Conservation (phyloP, 768 basidiomycete species). For the Tricholomella constricta region DNA sequence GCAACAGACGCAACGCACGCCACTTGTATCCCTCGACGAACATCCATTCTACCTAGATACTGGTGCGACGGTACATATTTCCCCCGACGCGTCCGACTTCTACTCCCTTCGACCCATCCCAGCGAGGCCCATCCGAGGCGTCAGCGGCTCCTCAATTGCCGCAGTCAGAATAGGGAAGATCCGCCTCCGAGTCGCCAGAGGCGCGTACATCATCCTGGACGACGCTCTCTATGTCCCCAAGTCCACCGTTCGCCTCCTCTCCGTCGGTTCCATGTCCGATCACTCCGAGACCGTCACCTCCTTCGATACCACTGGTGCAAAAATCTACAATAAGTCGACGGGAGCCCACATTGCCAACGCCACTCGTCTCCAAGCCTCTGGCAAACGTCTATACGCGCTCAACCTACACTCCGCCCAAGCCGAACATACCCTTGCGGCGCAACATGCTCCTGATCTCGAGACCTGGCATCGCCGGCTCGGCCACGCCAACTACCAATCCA, state of each 20-base stretch:
- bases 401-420: not conserved
- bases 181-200: not conserved
- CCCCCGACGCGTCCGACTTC: constrained; percentile 26
- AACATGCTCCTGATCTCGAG: not conserved
- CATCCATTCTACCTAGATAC: constrained; percentile 25
- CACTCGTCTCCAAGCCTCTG: not conserved
- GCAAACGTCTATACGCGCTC: constrained; percentile 1
- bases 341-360: not conserved
- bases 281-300: no score
- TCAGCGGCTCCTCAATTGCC: constrained; percentile 6
- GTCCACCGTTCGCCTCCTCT: not conserved
- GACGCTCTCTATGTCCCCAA: not conserved
- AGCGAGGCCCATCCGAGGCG: constrained; percentile 23
- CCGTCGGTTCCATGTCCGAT: not conserved
- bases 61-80: constrained; percentile 26
- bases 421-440: not conserved
- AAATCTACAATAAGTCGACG: no score
- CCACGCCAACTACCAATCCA: constrained; percentile 5
- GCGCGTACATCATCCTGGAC: not conserved
- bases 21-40: no score
- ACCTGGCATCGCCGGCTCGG: constrained; percentile 6
- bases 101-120: constrained; percentile 21
- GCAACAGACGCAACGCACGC: no score
- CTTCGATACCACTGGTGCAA: no score
- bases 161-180: not conserved